These are phyloP conservation scores for Grosmannia serpens DNA, from an alignment of 2,329 filamentous ascomycete genomes.

Conservation along the genomic window DNA sequence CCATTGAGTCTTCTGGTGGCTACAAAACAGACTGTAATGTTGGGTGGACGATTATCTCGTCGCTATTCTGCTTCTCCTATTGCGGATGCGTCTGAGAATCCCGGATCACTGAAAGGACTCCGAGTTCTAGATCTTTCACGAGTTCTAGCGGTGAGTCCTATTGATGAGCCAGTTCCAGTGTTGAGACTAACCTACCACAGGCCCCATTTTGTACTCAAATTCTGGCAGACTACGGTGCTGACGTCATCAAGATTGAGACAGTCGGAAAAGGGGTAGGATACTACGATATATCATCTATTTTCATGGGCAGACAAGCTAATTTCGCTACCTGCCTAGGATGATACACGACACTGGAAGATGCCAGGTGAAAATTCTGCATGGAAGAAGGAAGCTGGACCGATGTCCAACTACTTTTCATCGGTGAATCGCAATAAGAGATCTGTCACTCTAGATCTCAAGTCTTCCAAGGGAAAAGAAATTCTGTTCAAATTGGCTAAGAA, in stretches of 20 bases:
- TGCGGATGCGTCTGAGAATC: not conserved
- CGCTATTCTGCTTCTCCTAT: not conserved
- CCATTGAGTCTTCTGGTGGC: not conserved
- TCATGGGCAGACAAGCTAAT: not conserved
- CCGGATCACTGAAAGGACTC: not conserved
- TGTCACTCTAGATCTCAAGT: conserved; percentile 5
- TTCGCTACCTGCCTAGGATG: conserved; percentile 7
- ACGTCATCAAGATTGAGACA: conserved; percentile 29
- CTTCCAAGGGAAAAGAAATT: not conserved
- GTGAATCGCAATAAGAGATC: conserved; percentile 8
- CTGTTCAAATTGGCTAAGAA: not conserved
- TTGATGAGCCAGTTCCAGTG: not conserved
- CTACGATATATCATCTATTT: not conserved
- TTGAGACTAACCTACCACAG: not conserved
- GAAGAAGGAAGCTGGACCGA: conserved; percentile 9
- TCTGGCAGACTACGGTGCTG: conserved; percentile 31
- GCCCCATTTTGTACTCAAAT: conserved; percentile 28
- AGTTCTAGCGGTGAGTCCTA: conserved; percentile 8
- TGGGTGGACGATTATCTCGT: not conserved
- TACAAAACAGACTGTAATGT: not conserved
- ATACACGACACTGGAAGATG: conserved; percentile 8
- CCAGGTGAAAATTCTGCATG: not conserved
- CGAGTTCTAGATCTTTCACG: conserved; percentile 6
- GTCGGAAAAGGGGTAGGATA: not conserved
- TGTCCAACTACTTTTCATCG: conserved; percentile 18